Percentiles rank a stretch among this genome's conserved stretches.
phyloP scores from a whole-genome alignment of 2,329 filamentous ascomycete genomes.

The Chrysosporium queenslandicum region DNA sequence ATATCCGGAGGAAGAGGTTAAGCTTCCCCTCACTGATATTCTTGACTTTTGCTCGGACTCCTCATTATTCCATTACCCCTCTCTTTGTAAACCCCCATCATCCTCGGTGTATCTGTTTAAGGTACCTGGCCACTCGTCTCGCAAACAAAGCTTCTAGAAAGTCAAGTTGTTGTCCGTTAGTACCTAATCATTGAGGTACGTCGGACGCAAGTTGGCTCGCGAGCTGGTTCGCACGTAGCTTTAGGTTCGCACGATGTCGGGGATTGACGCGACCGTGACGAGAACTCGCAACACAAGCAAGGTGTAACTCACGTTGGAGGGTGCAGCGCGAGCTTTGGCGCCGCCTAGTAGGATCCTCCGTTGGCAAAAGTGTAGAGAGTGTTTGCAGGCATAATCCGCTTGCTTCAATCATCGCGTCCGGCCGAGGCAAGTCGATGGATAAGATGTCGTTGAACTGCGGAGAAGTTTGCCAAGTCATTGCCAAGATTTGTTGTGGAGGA shows the following conservation, averaged over 20 bases:
- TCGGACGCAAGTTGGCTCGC: not conserved
- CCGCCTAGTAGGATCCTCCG: too few relatives aligned
- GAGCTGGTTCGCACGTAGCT: not conserved
- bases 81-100: not conserved
- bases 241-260: not conserved
- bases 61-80: not conserved
- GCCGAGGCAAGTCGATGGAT: not conserved
- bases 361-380: too few relatives aligned
- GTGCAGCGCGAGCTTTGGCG: too few relatives aligned
- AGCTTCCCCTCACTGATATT: not conserved
- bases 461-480: not conserved
- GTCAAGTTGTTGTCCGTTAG: too few relatives aligned
- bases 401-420: not conserved
- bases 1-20: not conserved
- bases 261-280: not conserved
- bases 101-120: not conserved
- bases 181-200: not conserved
- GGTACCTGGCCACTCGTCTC: too few relatives aligned
- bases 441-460: too few relatives aligned
- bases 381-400: too few relatives aligned
- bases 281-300: too few relatives aligned
- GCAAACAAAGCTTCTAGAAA: too few relatives aligned
- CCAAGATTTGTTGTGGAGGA: too few relatives aligned
- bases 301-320: too few relatives aligned
- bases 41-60: not conserved